A percentile compares a stretch with the other conserved stretches of the same genome.
Evolutionary conservation across 139 green algal species (phyloP).

Genomic region (Nannochloris sp.): DNA sequence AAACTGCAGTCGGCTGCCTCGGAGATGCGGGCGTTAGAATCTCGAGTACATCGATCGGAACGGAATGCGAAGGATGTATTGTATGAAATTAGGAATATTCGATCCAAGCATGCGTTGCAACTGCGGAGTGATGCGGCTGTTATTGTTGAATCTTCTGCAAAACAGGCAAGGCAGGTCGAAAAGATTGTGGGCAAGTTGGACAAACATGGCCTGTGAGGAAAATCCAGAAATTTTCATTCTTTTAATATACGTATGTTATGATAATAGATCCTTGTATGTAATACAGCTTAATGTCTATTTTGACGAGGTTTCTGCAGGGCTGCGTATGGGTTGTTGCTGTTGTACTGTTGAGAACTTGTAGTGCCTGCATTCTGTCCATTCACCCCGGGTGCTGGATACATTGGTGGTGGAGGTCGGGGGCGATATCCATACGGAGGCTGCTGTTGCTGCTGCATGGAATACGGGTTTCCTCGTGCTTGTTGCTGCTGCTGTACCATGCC

Average conservation of each 20-base stretch:
- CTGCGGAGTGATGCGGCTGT: slow-evolving; percentile 27
- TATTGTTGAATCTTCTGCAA: background rate
- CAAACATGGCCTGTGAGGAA: slow-evolving; percentile 20
- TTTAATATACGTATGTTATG: background rate
- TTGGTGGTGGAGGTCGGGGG: background rate
- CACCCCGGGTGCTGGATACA: background rate
- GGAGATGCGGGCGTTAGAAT: slow-evolving; percentile 22
- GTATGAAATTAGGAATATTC: slow-evolving; percentile 26
- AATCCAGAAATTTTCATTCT: background rate
- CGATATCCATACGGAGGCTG: background rate
- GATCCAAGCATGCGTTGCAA: slow-evolving; percentile 26
- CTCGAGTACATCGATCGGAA: slow-evolving; percentile 10
- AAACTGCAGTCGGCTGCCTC: slow-evolving; percentile 23
- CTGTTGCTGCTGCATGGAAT: background rate
- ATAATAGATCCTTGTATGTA: too few species aligned
- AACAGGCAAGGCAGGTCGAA: slow-evolving; percentile 14
- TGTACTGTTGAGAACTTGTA: background rate
- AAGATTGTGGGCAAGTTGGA: slow-evolving; percentile 12
- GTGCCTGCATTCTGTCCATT: background rate
- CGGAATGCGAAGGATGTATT: slow-evolving; percentile 14
- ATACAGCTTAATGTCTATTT: background rate
- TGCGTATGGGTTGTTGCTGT: slow-evolving; percentile 3
- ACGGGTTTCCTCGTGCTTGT: background rate
- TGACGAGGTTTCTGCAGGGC: background rate
- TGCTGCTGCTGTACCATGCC: background rate